Percentiles rank a stretch among this genome's conserved stretches.
These are phyloP conservation scores for Vachellia pachyceras DNA, from an alignment of 306 rosid species.

Conservation along the genomic window DNA sequence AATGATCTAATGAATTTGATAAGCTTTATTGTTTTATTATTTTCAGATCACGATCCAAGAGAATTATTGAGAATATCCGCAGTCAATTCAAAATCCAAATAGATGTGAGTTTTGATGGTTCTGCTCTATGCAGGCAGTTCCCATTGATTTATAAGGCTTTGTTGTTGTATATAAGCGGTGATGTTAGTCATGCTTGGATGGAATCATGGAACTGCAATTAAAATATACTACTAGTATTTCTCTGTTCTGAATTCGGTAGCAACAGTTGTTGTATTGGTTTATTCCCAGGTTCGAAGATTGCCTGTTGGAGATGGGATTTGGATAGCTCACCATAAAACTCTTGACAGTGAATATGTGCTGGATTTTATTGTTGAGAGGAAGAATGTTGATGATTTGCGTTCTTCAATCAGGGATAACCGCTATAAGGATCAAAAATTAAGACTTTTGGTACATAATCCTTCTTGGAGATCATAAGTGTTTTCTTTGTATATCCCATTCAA, in stretches of 20 bases:
- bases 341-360: slow-evolving; percentile 77
- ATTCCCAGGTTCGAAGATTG: slow-evolving; percentile 76
- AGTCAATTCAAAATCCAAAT: slow-evolving; percentile 72
- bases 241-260: slow-evolving; percentile 26
- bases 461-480: slow-evolving; percentile 29
- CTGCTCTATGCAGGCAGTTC: slow-evolving; percentile 19
- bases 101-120: slow-evolving; percentile 58
- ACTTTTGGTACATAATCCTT: slow-evolving; percentile 69
- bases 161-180: no score
- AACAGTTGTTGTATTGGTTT: slow-evolving; percentile 30
- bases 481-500: not conserved
- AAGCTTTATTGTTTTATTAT: slow-evolving; percentile 15
- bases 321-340: slow-evolving; percentile 85
- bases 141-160: not conserved
- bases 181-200: no score
- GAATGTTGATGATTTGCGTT: slow-evolving; percentile 77
- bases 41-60: slow-evolving; percentile 79
- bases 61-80: slow-evolving; percentile 69
- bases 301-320: slow-evolving; percentile 98
- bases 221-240: not conserved
- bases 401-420: slow-evolving; percentile 94
- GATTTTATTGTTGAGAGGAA: slow-evolving; percentile 99
- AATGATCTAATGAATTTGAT: slow-evolving; percentile 33
- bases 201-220: no score
- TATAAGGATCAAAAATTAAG: slow-evolving; percentile 90